These are phyloP conservation scores for Pichia sorboxylosa DNA, from an alignment of 1,139 yeast species.

Conservation along the genomic window DNA sequence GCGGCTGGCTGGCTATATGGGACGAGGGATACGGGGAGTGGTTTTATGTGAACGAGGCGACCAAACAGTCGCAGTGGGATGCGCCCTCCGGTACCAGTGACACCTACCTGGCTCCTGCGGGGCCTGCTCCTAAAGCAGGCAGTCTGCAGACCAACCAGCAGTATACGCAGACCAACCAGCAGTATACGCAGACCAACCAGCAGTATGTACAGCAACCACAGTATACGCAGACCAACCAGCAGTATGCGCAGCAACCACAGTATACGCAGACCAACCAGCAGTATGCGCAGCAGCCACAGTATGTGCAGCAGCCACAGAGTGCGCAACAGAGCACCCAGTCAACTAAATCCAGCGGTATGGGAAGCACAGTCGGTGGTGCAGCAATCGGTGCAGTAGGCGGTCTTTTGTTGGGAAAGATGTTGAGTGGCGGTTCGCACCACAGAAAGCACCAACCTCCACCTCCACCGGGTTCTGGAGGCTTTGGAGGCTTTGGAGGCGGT, in stretches of 20 bases:
- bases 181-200: conserved; percentile 8
- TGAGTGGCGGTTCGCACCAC: too few relatives aligned
- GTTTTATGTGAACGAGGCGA: conserved; percentile 60
- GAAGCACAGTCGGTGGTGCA: conserved; percentile 22
- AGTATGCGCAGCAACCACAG: too few relatives aligned
- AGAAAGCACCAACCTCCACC: too few relatives aligned
- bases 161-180: too few relatives aligned
- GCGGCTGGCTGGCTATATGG: conserved; percentile 80
- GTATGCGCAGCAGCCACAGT: conserved; percentile 3
- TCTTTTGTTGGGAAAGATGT: conserved; percentile 12
- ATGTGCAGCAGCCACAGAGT: conserved; percentile 7
- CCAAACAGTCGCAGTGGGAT: conserved; percentile 88
- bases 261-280: too few relatives aligned
- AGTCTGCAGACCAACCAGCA: conserved; percentile 13
- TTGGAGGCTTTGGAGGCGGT: too few relatives aligned
- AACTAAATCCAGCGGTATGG: too few relatives aligned
- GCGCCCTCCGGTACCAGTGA: conserved; percentile 66
- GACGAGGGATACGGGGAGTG: conserved; percentile 59
- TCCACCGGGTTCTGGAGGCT: too few relatives aligned
- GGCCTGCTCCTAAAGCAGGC: conserved; percentile 21
- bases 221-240: too few relatives aligned
- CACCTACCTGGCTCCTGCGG: too few relatives aligned
- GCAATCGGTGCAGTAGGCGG: conserved; percentile 24
- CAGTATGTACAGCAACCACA: conserved; percentile 16
- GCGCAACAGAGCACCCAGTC: conserved; percentile 12